Percentiles rank a stretch among this genome's conserved stretches.
Conservation (phyloP, 1,139 yeast genomes). For the Candida labiduridarum region DNA sequence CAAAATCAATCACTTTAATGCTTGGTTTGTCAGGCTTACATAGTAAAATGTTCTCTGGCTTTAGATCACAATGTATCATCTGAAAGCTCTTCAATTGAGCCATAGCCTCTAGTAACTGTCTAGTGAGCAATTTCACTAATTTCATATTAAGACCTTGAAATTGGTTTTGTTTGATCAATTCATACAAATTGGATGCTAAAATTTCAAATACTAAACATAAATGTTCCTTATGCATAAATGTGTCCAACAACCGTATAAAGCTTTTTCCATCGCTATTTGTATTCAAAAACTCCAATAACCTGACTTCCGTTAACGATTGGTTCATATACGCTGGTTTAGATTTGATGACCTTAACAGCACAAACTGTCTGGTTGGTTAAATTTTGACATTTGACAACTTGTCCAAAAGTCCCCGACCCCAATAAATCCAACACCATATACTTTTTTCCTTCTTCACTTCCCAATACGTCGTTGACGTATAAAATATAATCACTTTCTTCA, state of each 20-base stretch:
- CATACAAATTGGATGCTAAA: constrained; percentile 85
- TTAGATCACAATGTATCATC: constrained; percentile 92
- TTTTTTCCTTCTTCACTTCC: constrained; percentile 88
- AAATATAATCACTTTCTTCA: constrained; percentile 84
- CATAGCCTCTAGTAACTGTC: constrained; percentile 80
- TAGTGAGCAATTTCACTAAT: constrained; percentile 74
- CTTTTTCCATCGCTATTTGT: constrained; percentile 74
- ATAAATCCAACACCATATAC: constrained; percentile 82
- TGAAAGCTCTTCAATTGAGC: constrained; percentile 80
- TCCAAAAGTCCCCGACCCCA: constrained; percentile 98
- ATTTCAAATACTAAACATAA: constrained; percentile 90
- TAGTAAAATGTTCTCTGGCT: constrained; percentile 90
- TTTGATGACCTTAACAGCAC: constrained; percentile 93
- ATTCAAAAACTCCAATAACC: constrained; percentile 79
- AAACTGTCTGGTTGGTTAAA: constrained; percentile 80
- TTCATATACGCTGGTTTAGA: constrained; percentile 90
- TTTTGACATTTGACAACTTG: constrained; percentile 98
- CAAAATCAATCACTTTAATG: constrained; percentile 93
- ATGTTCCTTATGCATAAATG: constrained; percentile 91
- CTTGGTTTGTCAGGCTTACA: constrained; percentile 84
- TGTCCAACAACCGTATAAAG: constrained; percentile 78
- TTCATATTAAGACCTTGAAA: constrained; percentile 88
- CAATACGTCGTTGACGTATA: constrained; percentile 90
- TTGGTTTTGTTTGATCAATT: constrained; percentile 88
- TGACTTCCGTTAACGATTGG: constrained; percentile 90